Evolutionary conservation across 2,329 filamentous ascomycete species (phyloP).

Genomic region (Phyllosticta paracitricarpa): DNA sequence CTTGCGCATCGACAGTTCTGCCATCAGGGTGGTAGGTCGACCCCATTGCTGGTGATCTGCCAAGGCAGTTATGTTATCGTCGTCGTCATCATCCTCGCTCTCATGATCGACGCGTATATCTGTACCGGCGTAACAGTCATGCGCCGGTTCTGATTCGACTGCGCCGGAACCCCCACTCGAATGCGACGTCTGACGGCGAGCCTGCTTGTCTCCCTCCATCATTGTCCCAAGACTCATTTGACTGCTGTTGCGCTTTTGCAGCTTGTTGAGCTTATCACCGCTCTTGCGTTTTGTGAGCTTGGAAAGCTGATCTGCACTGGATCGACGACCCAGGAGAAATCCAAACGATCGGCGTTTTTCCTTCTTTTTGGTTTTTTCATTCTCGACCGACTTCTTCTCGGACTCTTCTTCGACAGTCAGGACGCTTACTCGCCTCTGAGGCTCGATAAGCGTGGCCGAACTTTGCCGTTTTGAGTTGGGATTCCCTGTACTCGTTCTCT

Average conservation of each 20-base stretch:
- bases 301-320: conserved; percentile 26
- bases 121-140: conserved; percentile 1
- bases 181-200: background rate
- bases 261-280: conserved; percentile 28
- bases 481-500: conserved; percentile 30
- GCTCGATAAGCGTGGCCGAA: background rate
- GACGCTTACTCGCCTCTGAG: conserved; percentile 10
- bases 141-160: conserved; percentile 14
- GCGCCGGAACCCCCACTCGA: background rate
- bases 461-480: conserved; percentile 6
- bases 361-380: conserved; percentile 22
- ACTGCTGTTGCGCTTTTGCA: conserved; percentile 31
- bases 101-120: conserved; percentile 11
- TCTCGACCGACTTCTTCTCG: conserved; percentile 13
- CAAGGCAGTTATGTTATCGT: conserved; percentile 31
- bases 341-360: conserved; percentile 29
- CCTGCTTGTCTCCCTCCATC: background rate
- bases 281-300: conserved; percentile 31
- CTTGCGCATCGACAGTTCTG: conserved; percentile 85
- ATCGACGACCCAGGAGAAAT: conserved; percentile 27
- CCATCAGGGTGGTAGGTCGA: conserved; percentile 79
- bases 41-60: conserved; percentile 40
- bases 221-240: conserved; percentile 13
- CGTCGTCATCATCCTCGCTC: conserved; percentile 27
- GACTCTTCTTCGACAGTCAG: conserved; percentile 9